A percentile compares a stretch with the other conserved stretches of the same genome.
Evolutionary conservation across 2,329 filamentous ascomycete species (phyloP).

Genomic region (Hypoxylon sp.): DNA sequence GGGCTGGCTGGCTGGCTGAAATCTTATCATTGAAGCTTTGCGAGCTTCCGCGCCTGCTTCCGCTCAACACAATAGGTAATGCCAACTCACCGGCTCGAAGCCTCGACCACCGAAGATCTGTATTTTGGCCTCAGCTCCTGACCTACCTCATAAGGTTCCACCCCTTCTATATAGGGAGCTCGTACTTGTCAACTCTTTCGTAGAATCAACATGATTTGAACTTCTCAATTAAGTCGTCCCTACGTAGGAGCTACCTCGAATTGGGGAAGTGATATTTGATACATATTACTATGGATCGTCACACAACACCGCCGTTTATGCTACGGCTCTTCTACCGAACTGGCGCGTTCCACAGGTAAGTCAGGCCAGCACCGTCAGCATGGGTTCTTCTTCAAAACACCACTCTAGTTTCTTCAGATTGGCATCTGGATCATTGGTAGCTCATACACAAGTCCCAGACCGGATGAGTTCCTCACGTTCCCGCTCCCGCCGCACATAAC

Average conservation of each 20-base stretch:
- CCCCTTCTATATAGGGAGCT: slow-evolving; percentile 9
- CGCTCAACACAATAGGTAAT: slow-evolving; percentile 18
- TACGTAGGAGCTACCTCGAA: slow-evolving; percentile 52
- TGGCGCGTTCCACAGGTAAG: slow-evolving; percentile 78
- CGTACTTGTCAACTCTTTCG: slow-evolving; percentile 11
- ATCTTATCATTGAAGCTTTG: slow-evolving; percentile 40
- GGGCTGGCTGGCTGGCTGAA: not conserved
- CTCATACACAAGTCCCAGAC: slow-evolving; percentile 61
- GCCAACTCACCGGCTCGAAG: slow-evolving; percentile 27
- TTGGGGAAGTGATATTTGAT: slow-evolving; percentile 46
- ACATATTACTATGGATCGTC: slow-evolving; percentile 69
- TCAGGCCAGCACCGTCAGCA: slow-evolving; percentile 38
- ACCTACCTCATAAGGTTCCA: not conserved
- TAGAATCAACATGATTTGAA: slow-evolving; percentile 47
- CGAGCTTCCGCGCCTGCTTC: slow-evolving; percentile 37
- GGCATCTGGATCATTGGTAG: slow-evolving; percentile 8
- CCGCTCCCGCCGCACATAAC: slow-evolving; percentile 77
- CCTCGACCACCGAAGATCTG: slow-evolving; percentile 24
- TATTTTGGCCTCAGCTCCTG: slow-evolving; percentile 20
- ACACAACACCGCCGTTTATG: slow-evolving; percentile 83
- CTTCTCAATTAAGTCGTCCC: slow-evolving; percentile 30
- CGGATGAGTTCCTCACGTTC: slow-evolving; percentile 77
- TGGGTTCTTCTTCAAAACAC: slow-evolving; percentile 17
- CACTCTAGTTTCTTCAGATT: not conserved
- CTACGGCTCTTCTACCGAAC: slow-evolving; percentile 87